Percentiles rank a stretch among this genome's conserved stretches.
phyloP scores from a whole-genome alignment of 2,329 filamentous ascomycete genomes.

The Diplodia seriata region DNA sequence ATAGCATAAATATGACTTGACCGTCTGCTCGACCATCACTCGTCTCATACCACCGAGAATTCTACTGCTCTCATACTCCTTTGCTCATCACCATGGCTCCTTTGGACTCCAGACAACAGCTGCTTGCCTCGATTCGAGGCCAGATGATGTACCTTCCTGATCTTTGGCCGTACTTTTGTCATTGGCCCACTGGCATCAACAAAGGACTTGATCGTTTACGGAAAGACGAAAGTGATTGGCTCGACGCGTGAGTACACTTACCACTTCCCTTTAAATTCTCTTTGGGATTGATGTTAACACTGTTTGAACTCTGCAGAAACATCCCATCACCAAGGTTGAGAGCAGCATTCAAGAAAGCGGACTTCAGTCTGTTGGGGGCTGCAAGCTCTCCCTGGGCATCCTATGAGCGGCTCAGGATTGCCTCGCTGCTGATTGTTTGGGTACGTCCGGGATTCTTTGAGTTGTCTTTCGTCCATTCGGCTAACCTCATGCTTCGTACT shows the following conservation, averaged over 20 bases:
- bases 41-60: background rate
- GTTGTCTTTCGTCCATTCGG: background rate
- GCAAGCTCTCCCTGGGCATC: background rate
- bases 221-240: background rate
- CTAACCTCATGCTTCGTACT: background rate
- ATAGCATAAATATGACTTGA: background rate
- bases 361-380: background rate
- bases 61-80: background rate
- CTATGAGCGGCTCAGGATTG: background rate
- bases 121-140: background rate
- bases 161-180: background rate
- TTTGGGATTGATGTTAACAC: background rate
- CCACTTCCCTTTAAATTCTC: background rate
- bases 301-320: background rate
- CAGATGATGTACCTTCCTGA: background rate
- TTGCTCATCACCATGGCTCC: background rate
- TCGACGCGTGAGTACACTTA: background rate
- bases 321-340: background rate
- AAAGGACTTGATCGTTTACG: background rate
- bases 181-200: background rate
- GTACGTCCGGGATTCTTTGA: background rate
- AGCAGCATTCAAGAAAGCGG: background rate
- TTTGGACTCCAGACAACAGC: background rate
- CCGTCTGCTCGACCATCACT: background rate
- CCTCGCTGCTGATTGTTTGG: conserved; percentile 13